Conservation (phyloP, 345 rosid species). For the Pistacia integerrima region DNA sequence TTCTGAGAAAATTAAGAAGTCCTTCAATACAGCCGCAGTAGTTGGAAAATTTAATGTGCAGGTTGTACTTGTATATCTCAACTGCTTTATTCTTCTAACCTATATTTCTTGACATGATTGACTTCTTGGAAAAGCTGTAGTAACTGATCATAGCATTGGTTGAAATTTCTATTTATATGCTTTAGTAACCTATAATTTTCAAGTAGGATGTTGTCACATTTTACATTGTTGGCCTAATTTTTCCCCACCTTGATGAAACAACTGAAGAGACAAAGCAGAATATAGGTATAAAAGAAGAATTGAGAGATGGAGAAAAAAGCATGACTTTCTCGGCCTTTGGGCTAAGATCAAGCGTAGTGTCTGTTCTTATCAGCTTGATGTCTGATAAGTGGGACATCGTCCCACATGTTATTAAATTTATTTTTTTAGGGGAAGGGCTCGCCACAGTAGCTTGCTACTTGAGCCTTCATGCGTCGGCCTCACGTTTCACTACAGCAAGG, state of each 20-base stretch:
- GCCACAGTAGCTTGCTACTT: too few species aligned
- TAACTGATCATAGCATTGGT: background rate
- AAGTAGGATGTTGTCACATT: background rate
- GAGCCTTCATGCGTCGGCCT: background rate
- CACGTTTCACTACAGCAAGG: too few species aligned
- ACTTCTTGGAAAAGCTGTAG: background rate
- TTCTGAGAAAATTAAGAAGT: background rate
- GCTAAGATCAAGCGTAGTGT: constrained; percentile 51
- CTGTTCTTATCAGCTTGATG: constrained; percentile 52
- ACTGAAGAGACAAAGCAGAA: too few species aligned
- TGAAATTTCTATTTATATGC: background rate
- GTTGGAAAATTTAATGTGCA: background rate
- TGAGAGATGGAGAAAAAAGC: background rate
- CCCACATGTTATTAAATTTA: constrained; percentile 18
- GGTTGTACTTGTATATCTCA: background rate
- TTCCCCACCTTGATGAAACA: background rate
- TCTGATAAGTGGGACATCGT: constrained; percentile 29
- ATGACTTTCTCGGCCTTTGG: constrained; percentile 60
- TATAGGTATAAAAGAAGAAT: too few species aligned
- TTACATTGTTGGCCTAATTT: too few species aligned
- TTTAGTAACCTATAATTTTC: background rate
- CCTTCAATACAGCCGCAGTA: background rate
- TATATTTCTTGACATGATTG: background rate
- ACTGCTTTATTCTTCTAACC: background rate
- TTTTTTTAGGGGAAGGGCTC: constrained; percentile 9